A percentile compares a stretch with the other conserved stretches of the same genome.
phyloP scores from a whole-genome alignment of 495 filamentous ascomycete species.

The Xylaria scruposa region DNA sequence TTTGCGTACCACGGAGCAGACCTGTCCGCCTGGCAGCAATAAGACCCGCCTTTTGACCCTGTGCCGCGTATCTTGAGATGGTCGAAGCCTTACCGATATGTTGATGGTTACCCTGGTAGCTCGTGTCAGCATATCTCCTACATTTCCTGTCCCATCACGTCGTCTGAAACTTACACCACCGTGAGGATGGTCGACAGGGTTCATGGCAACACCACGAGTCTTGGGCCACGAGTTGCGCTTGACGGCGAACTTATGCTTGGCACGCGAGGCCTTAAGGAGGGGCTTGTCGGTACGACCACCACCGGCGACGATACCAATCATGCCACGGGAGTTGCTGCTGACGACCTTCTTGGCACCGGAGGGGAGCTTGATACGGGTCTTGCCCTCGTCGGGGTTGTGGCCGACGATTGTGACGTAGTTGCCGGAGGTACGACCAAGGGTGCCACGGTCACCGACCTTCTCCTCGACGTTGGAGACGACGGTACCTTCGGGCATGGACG shows the following conservation, averaged over 20 bases:
- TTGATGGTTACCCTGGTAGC: conserved; percentile 93
- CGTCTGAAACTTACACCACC: conserved; percentile 65
- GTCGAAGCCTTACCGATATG: conserved; percentile 99
- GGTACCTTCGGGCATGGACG: conserved; percentile 96
- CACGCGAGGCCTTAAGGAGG: conserved; percentile 96
- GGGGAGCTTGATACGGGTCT: conserved; percentile 99
- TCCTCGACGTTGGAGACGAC: conserved; percentile 99
- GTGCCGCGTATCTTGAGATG: conserved; percentile 95
- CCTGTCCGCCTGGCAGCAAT: conserved; percentile 98
- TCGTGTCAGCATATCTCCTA: conserved; percentile 42
- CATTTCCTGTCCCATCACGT: background rate
- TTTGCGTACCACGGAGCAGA: conserved; percentile 99
- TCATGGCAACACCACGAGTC: conserved; percentile 99
- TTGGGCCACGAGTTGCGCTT: conserved; percentile 99
- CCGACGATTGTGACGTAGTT: conserved; percentile 99
- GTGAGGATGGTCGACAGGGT: conserved; percentile 99
- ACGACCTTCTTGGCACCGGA: conserved; percentile 99
- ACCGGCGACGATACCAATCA: conserved; percentile 99
- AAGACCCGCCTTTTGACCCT: conserved; percentile 99
- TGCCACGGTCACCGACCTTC: conserved; percentile 96
- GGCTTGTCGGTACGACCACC: conserved; percentile 99
- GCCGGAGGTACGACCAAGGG: conserved; percentile 93
- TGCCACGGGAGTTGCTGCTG: conserved; percentile 87
- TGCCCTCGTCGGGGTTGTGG: conserved; percentile 98
- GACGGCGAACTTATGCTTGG: conserved; percentile 99